Conservation (phyloP, 1,139 yeast species). For the Magnusiomyces suaveolens region DNA sequence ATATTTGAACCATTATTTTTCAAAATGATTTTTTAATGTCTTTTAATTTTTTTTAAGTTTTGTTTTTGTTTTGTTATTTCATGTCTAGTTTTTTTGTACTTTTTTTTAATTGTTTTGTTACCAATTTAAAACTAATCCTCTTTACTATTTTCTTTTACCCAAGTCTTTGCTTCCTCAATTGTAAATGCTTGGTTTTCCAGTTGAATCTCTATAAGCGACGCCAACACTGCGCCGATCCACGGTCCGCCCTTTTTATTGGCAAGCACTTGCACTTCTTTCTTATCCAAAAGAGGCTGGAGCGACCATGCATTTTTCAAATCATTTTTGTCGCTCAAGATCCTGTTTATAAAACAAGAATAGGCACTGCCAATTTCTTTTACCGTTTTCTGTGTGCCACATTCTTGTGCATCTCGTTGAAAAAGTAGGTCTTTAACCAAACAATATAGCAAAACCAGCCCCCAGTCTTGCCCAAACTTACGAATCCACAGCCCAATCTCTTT, state of each 20-base stretch:
- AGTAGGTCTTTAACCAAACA: slow-evolving; percentile 19
- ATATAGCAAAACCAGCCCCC: slow-evolving; percentile 37
- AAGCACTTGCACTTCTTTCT: slow-evolving; percentile 50
- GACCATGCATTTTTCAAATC: slow-evolving; percentile 27
- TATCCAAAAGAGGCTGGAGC: slow-evolving; percentile 36
- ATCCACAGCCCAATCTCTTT: slow-evolving; percentile 54
- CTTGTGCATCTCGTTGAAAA: neutral
- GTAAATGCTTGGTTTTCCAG: slow-evolving; percentile 54
- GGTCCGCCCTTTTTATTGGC: slow-evolving; percentile 62
- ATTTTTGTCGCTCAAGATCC: slow-evolving; percentile 14
- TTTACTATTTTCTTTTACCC: slow-evolving; percentile 11
- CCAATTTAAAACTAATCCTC: neutral
- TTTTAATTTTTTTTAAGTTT: too few relatives aligned
- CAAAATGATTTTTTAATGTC: neutral
- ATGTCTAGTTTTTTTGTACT: neutral
- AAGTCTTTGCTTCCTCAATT: slow-evolving; percentile 40
- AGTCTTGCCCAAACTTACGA: slow-evolving; percentile 44
- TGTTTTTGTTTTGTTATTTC: neutral
- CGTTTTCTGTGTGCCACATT: neutral
- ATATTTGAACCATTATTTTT: neutral
- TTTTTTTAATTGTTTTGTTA: neutral
- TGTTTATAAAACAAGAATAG: slow-evolving; percentile 16
- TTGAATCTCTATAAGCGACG: slow-evolving; percentile 59
- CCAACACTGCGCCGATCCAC: slow-evolving; percentile 58
- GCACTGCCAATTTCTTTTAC: neutral